Evolutionary conservation across 148 eudicot species (phyloP), one percentile per base, ranked within the genome.

Genomic region (Polygonum aviculare): DNA sequence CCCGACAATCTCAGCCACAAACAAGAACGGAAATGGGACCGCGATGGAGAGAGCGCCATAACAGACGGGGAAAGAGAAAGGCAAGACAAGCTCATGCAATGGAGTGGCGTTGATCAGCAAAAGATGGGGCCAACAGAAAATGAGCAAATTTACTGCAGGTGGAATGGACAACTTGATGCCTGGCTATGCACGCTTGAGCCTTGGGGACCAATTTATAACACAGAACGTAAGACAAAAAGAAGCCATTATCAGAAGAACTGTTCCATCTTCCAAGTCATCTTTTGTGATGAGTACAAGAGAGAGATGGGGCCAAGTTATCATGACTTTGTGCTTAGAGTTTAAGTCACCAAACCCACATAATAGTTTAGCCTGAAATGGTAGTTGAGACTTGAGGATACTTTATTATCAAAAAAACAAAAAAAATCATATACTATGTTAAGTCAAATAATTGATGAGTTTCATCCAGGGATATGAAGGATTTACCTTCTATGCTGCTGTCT

Each of bases 1-100:
- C 70, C 70, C n/a, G 70, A 63, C 70, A 67, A 36, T 67, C 44
- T 67, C 44, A 67, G 72, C 72, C 72, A 67, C 72, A 67, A 67
- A 67, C 72, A 67, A 67, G 35, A 14, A 35, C 5, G 12, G 7
- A 14, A 31, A 31, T 40, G 70, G 70, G 70, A 63, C 70, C 70
- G 39, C 70, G 40, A 12, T 26, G 12, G 31, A 7, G 63, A 57
- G 21, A n/a, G 67, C 70, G 16, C 38, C 31, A 62, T 62, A 26
- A 33, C 12, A 31, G 69, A 62, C 69, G 14, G 8, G 12, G 69
- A 62, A 62, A 62, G 69, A 38, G 69, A 62, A 33, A 26, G 67
- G 14, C 8, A 12, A 33, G 69, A 18, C 69, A 67, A 36, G 11
- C 72, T 63, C 70, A 67, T 26, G 72, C 72, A 67, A 67, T 36